Evolutionary conservation across 2,329 filamentous ascomycete genomes (phyloP).

Genomic region (Colletotrichum magnum): DNA sequence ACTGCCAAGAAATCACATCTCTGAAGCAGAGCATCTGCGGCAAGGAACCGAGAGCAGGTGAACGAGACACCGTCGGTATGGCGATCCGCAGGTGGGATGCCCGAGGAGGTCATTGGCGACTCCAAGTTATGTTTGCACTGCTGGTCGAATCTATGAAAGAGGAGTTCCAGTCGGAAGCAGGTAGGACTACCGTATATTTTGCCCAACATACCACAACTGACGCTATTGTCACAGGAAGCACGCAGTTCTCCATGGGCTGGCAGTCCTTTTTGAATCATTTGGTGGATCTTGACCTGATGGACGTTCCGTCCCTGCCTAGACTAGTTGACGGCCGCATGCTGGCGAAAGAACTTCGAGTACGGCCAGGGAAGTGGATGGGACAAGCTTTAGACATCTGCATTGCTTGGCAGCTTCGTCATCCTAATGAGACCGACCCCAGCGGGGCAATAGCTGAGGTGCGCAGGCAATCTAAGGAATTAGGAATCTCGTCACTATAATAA

Average conservation of each 20-base stretch:
- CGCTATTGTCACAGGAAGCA: slow-evolving; percentile 53
- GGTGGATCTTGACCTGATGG: slow-evolving; percentile 67
- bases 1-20: slow-evolving; percentile 73
- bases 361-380: slow-evolving; percentile 88
- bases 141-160: slow-evolving; percentile 71
- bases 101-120: slow-evolving; percentile 74
- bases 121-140: slow-evolving; percentile 78
- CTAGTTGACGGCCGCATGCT: slow-evolving; percentile 84
- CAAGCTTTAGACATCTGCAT: slow-evolving; percentile 84
- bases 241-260: slow-evolving; percentile 65
- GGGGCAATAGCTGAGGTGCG: slow-evolving; percentile 74
- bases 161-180: slow-evolving; percentile 42
- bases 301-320: slow-evolving; percentile 71
- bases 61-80: slow-evolving; percentile 80
- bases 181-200: slow-evolving; percentile 5
- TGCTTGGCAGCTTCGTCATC: slow-evolving; percentile 90
- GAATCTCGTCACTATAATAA: slow-evolving; percentile 49
- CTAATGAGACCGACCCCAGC: slow-evolving; percentile 70
- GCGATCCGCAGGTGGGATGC: slow-evolving; percentile 80
- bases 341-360: slow-evolving; percentile 75
- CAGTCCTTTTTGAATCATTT: slow-evolving; percentile 70
- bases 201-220: slow-evolving; percentile 8
- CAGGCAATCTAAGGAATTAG: slow-evolving; percentile 65
- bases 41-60: slow-evolving; percentile 58
- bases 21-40: slow-evolving; percentile 70